Evolutionary conservation across 1,284 basidiomycete genomes (phyloP), one percentile per base, ranked within the genome.

Genomic region (Ganoderma leucocontextum): DNA sequence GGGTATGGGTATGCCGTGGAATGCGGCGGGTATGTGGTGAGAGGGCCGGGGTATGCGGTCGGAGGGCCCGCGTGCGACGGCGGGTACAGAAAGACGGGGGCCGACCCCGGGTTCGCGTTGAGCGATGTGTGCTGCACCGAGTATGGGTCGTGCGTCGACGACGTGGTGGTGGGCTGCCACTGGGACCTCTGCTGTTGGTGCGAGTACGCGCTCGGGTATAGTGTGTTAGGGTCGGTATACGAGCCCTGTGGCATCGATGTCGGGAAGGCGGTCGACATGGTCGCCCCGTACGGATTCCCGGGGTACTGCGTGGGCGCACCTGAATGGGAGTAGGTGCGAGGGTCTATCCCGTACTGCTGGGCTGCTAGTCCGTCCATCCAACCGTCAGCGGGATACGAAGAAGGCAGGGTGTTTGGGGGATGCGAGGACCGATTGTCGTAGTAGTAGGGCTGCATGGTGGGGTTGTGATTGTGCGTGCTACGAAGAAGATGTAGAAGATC

Each of bases 31-130:
- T 39, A 41, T 25, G 38, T 22, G 22, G 38, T 1, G 38, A 9
- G 19, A 22, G 58, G 41, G 7, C 58, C 58, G 15, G 58, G 7
- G 58, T 29, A 29, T 38, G 58, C n/a, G 3, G 38, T 39, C 38
- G 39, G 38, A n/a, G 58, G 36, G 22, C 58, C 58, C 19, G 58
- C 13, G 58, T 60, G 58, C 38, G 58, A 60, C 0, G 58, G 58
- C 2, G 58, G 58, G 38, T 60, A 60, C 22, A 60, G 58, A n/a
- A 60, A 60, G n/a, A 60, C 58, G n/a, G 58, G 58, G 3, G 58
- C 15, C 1, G 58, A 60, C 4, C 58, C 58, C 5, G 58, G 58
- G 58, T 60, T 25, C 22, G 58, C 58, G 22, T 60, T 60, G 7
- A 60, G 38, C 38, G 38, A 25, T 1, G 58, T 38, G 38, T 60